These are phyloP conservation scores for Kodamaea hsintzibuensis DNA, from an alignment of 805 yeast species.

Conservation along the genomic window DNA sequence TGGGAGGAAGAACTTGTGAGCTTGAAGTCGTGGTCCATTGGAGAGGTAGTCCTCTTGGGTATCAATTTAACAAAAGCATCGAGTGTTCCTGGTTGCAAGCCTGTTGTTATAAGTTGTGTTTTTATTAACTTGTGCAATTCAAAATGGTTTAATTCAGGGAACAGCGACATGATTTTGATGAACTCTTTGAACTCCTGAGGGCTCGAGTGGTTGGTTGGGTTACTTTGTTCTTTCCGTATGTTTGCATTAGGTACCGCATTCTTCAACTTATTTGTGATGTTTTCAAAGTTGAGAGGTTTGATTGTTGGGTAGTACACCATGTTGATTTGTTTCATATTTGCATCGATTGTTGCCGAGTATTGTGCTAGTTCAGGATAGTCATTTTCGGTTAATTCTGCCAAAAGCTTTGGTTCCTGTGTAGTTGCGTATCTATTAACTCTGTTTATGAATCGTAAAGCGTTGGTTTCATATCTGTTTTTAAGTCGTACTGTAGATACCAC, in stretches of 20 bases:
- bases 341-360: slow-evolving; percentile 11
- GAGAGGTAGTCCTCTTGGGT: slow-evolving; percentile 13
- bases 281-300: slow-evolving; percentile 14
- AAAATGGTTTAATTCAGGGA: slow-evolving; percentile 8
- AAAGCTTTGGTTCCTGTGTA: slow-evolving; percentile 6
- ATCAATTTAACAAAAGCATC: slow-evolving; percentile 17
- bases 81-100: slow-evolving; percentile 7
- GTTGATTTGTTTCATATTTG: slow-evolving; percentile 16
- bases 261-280: slow-evolving; percentile 9
- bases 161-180: slow-evolving; percentile 1
- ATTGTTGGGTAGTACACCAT: slow-evolving; percentile 14
- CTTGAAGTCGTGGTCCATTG: slow-evolving; percentile 11
- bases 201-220: not conserved
- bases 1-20: slow-evolving; percentile 10
- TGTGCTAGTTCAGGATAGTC: slow-evolving; percentile 17
- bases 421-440: slow-evolving; percentile 17
- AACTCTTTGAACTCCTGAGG: not conserved
- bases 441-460: slow-evolving; percentile 29
- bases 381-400: slow-evolving; percentile 14
- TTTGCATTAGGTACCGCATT: not conserved
- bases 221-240: not conserved
- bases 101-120: slow-evolving; percentile 10
- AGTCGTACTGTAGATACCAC: slow-evolving; percentile 16
- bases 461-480: slow-evolving; percentile 34
- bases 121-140: slow-evolving; percentile 13